phyloP scores from a whole-genome alignment of 2,329 filamentous ascomycete species.

The Triangularia verruculosa region DNA sequence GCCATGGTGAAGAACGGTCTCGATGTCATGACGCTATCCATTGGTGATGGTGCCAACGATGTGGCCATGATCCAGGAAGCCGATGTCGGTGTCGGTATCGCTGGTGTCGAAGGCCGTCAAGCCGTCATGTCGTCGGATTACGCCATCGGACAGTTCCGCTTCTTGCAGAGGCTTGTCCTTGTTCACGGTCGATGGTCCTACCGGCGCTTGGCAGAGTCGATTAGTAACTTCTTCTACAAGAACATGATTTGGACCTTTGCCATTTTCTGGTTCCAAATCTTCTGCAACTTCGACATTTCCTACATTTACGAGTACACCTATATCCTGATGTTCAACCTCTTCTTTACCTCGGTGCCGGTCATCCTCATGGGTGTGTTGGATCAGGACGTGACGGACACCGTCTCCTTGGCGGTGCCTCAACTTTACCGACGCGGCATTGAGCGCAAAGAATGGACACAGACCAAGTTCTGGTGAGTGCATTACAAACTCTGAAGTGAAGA shows the following conservation, averaged over 20 bases:
- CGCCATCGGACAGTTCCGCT: slow-evolving; percentile 91
- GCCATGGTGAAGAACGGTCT: slow-evolving; percentile 91
- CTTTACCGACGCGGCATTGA: slow-evolving; percentile 95
- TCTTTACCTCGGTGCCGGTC: slow-evolving; percentile 92
- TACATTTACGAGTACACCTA: slow-evolving; percentile 98
- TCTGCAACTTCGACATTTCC: slow-evolving; percentile 91
- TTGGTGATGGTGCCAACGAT: slow-evolving; percentile 93
- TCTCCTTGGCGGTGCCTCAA: slow-evolving; percentile 91
- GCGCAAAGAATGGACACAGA: slow-evolving; percentile 91
- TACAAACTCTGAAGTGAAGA: neutral
- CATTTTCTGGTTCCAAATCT: slow-evolving; percentile 97
- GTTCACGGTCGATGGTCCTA: slow-evolving; percentile 98
- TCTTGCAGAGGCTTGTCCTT: slow-evolving; percentile 77
- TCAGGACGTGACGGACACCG: slow-evolving; percentile 91
- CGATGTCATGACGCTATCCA: slow-evolving; percentile 92
- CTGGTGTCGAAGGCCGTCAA: slow-evolving; percentile 86
- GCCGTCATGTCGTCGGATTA: slow-evolving; percentile 97
- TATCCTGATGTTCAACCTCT: slow-evolving; percentile 92
- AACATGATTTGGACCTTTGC: slow-evolving; percentile 97
- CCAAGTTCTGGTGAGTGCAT: slow-evolving; percentile 85
- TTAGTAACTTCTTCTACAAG: slow-evolving; percentile 99
- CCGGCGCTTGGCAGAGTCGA: slow-evolving; percentile 83
- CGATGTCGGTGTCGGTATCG: slow-evolving; percentile 94
- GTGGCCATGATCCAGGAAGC: slow-evolving; percentile 98
- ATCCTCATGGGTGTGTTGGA: slow-evolving; percentile 96